phyloP scores from a whole-genome alignment of 2,329 filamentous ascomycete genomes.

The Clarireedia homoeocarpa region DNA sequence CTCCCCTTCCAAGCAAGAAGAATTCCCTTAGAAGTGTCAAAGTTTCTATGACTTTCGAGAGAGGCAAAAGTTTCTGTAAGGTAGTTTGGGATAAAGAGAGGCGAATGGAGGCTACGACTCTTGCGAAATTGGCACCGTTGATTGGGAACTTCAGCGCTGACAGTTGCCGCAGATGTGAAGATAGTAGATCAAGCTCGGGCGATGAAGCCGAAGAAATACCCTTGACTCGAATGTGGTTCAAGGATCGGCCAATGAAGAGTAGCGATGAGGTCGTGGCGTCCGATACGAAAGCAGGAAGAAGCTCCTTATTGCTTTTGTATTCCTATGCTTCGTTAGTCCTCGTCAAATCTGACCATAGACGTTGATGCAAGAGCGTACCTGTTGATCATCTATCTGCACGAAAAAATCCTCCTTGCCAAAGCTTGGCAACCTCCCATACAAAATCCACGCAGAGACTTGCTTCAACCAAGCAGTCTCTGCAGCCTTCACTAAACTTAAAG shows the following conservation, averaged over 20 bases:
- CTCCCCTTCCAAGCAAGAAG: constrained; percentile 78
- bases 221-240: constrained; percentile 70
- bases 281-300: constrained; percentile 76
- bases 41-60: constrained; percentile 67
- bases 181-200: constrained; percentile 51
- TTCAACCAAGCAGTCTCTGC: constrained; percentile 89
- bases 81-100: constrained; percentile 77
- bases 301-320: constrained; percentile 48
- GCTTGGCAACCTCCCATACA: constrained; percentile 76
- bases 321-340: constrained; percentile 32
- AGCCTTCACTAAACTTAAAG: constrained; percentile 61
- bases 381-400: constrained; percentile 42
- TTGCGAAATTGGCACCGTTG: constrained; percentile 60
- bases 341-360: background rate
- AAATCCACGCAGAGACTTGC: constrained; percentile 81
- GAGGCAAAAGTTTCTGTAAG: constrained; percentile 72
- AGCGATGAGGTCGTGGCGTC: constrained; percentile 70
- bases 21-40: constrained; percentile 76
- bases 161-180: constrained; percentile 61
- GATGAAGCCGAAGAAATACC: constrained; percentile 35
- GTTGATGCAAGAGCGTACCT: background rate
- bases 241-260: constrained; percentile 80
- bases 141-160: constrained; percentile 66
- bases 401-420: constrained; percentile 85
- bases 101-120: constrained; percentile 67